Base-by-base conservation (phyloP, 129 eudicot genomes). In the Cynara cardunculus region DNA sequence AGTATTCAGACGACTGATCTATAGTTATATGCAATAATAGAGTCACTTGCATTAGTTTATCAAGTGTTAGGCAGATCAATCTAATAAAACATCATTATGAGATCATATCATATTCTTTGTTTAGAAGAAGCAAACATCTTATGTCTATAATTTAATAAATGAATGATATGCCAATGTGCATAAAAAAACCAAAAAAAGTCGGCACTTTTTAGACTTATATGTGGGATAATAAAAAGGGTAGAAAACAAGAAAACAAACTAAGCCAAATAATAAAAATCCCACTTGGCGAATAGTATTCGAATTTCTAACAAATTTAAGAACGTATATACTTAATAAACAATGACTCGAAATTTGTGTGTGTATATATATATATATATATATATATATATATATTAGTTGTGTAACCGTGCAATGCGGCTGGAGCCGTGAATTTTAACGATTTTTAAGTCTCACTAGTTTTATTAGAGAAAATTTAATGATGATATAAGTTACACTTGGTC, bases 31-130 rank as follows among this genome's bases (percentile, higher is more conserved):
- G 32, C 46, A 69, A 34, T 34, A 56, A 70, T 64, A 27, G 37
- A 26, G 61, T 74, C 84, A 84, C 74, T 84, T 74, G 87, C 74
- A 83, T 77, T 83, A 83, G 78, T 84, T 79, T 79, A 84, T 66
- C 2, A 71, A 44, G 26, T 28, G 72, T 25, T 30, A 75, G 75
- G 76, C 71, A 80, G 65, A 18, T 28, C 71, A 62, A 30, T 21
- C 64, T 39, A 32, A 71, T 61, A 28, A 18, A 69, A 75, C 73
- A 69, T 76, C 80, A 75, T 77, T n/a, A 34, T 64, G 80, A 39
- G 46, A 56, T 83, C 73, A 7, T 72, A 61, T 68, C n/a, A n/a
- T n/a, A n/a, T n/a, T 67, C 81, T 78, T 64, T 70, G 71, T 78
- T 56, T 59, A 76, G 21, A 27, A 10, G 78, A 71, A 39, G 73